Evolutionary conservation across 148 eudicot genomes (phyloP).

Genomic region (Selenicereus undatus): DNA sequence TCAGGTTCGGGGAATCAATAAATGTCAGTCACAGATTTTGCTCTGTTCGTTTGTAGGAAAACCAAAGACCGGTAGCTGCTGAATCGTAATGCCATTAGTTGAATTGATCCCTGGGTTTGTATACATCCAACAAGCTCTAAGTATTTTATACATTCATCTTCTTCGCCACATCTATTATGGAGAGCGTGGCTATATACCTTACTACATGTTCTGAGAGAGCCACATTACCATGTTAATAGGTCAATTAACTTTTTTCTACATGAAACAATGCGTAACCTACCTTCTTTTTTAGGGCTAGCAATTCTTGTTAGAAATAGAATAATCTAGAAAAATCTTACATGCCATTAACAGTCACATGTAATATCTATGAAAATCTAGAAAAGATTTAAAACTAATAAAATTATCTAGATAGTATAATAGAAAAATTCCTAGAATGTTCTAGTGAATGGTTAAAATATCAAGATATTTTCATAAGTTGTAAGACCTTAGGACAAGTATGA

Average conservation of each 20-base stretch:
- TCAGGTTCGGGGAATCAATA: not conserved
- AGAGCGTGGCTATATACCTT: no score
- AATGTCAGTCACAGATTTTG: not conserved
- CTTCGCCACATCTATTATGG: not conserved
- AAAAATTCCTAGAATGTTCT: no score
- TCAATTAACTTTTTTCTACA: no score
- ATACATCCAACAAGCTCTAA: not conserved
- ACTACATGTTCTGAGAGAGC: no score
- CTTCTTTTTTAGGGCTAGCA: no score
- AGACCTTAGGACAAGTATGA: no score
- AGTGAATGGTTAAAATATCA: no score
- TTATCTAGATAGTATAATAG: no score
- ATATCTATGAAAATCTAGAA: not conserved
- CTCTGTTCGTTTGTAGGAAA: not conserved
- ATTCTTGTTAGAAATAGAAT: not conserved
- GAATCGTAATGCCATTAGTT: not conserved
- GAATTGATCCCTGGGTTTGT: not conserved
- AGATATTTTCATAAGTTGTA: no score
- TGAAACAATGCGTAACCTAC: no score
- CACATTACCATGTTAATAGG: no score
- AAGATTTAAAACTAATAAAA: no score
- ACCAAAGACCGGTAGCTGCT: not conserved
- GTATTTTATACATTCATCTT: not conserved
- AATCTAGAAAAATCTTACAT: not conserved
- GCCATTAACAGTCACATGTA: not conserved